A percentile compares a stretch with the other conserved stretches of the same genome.
phyloP scores from a whole-genome alignment of 2,329 filamentous ascomycete genomes.

The Cercospora beticola region DNA sequence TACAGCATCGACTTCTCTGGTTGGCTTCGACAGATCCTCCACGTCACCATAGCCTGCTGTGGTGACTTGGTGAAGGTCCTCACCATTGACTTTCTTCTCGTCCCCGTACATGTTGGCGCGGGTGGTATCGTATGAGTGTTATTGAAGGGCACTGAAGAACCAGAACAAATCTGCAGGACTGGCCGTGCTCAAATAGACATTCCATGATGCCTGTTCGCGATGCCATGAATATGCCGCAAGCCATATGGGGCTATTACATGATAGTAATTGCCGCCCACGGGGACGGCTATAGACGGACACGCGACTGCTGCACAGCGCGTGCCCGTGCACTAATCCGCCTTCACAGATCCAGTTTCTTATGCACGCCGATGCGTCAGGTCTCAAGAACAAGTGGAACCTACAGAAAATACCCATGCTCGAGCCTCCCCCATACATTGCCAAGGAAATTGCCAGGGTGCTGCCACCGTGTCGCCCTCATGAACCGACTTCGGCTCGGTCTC shows the following conservation, averaged over 20 bases:
- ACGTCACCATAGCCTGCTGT: conserved; percentile 22
- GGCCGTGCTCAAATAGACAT: conserved; percentile 10
- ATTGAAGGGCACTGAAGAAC: conserved; percentile 12
- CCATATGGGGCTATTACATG: conserved; percentile 19
- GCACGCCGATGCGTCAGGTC: conserved; percentile 9
- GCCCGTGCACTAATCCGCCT: conserved; percentile 6
- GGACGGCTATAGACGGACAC: conserved; percentile 18
- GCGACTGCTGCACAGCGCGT: background rate
- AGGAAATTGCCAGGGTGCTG: conserved; percentile 5
- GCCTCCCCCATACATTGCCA: conserved; percentile 3
- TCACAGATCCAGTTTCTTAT: conserved; percentile 8
- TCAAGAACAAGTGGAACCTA: conserved; percentile 8
- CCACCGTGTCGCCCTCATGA: background rate
- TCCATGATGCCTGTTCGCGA: background rate
- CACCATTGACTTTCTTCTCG: conserved; percentile 21
- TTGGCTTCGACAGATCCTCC: conserved; percentile 18
- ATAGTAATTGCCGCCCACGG: conserved; percentile 20
- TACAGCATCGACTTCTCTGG: conserved; percentile 17
- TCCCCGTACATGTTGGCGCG: conserved; percentile 12
- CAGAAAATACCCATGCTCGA: background rate
- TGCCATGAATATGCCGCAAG: background rate
- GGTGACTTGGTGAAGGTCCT: conserved; percentile 22
- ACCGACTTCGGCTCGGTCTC: conserved; percentile 2
- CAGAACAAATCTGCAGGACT: conserved; percentile 10
- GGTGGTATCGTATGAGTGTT: conserved; percentile 2